These are phyloP conservation scores for Globisporangium canariense DNA, from an alignment of 352 stramenopile genomes.

Conservation along the genomic window DNA sequence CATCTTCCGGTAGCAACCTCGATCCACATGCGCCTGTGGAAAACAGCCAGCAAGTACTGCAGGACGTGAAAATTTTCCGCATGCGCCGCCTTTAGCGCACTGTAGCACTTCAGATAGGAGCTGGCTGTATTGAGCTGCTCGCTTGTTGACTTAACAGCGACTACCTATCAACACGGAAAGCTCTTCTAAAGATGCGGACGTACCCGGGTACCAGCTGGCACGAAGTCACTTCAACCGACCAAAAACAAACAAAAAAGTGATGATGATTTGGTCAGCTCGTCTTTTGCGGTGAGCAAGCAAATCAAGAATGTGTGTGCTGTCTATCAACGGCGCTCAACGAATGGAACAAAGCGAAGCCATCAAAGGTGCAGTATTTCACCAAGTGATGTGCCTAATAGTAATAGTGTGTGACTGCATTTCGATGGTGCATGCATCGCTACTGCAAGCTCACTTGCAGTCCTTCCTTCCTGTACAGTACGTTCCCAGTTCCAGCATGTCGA, in stretches of 20 bases:
- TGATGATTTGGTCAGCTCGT: neutral
- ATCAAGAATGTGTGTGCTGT: neutral
- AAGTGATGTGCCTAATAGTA: too few species aligned
- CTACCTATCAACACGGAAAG: neutral
- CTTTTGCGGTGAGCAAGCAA: neutral
- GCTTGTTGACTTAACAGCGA: neutral
- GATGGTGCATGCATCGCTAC: too few species aligned
- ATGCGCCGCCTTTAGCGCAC: slow-evolving; percentile 26
- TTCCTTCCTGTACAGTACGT: neutral
- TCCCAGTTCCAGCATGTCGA: neutral
- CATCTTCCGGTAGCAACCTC: neutral
- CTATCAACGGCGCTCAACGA: neutral
- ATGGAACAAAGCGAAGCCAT: neutral
- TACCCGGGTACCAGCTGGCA: neutral
- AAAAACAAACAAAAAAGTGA: too few species aligned
- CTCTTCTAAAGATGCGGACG: neutral
- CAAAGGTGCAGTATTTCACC: too few species aligned
- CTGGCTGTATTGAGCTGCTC: neutral
- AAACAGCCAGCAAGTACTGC: slow-evolving; percentile 29
- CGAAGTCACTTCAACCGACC: neutral
- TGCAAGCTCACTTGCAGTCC: too few species aligned
- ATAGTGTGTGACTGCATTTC: too few species aligned
- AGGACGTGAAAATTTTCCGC: slow-evolving; percentile 73
- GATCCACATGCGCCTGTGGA: neutral
- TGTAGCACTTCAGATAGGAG: neutral